Evolutionary conservation across 2,329 filamentous ascomycete genomes (phyloP).

Genomic region (Apiospora malaysiana): DNA sequence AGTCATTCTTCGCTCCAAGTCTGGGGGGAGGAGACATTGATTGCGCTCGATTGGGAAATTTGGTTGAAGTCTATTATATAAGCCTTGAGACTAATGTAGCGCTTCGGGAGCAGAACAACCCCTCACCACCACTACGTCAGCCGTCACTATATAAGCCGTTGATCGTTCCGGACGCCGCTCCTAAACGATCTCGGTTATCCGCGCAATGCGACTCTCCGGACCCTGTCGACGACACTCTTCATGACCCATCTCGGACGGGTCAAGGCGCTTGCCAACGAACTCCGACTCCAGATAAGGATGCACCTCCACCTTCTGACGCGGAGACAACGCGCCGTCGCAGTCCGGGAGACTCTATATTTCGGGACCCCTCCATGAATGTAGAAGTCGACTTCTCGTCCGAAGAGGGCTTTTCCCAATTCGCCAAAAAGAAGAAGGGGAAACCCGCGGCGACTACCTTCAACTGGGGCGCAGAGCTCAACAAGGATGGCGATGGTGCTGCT

Average conservation of each 20-base stretch:
- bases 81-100: constrained; percentile 27
- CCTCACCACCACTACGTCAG: constrained; percentile 23
- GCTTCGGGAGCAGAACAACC: constrained; percentile 30
- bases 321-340: constrained; percentile 35
- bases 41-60: constrained; percentile 12
- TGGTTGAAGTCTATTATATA: constrained; percentile 21
- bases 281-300: constrained; percentile 34
- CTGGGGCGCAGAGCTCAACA: constrained; percentile 40
- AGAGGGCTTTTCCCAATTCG: constrained; percentile 59
- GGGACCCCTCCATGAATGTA: constrained; percentile 50
- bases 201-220: constrained; percentile 28
- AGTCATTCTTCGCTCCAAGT: not conserved
- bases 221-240: constrained; percentile 25
- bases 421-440: constrained; percentile 53
- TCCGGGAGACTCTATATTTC: constrained; percentile 44
- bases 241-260: constrained; percentile 32
- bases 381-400: constrained; percentile 64
- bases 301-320: constrained; percentile 31
- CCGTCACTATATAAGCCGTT: constrained; percentile 34
- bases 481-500: constrained; percentile 43
- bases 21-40: not conserved
- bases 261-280: constrained; percentile 36
- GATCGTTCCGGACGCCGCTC: constrained; percentile 39
- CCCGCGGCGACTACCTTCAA: constrained; percentile 25
- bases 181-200: constrained; percentile 43